These are phyloP conservation scores for Artemisia tridentata DNA, from an alignment of 129 eudicot genomes.

Conservation along the genomic window DNA sequence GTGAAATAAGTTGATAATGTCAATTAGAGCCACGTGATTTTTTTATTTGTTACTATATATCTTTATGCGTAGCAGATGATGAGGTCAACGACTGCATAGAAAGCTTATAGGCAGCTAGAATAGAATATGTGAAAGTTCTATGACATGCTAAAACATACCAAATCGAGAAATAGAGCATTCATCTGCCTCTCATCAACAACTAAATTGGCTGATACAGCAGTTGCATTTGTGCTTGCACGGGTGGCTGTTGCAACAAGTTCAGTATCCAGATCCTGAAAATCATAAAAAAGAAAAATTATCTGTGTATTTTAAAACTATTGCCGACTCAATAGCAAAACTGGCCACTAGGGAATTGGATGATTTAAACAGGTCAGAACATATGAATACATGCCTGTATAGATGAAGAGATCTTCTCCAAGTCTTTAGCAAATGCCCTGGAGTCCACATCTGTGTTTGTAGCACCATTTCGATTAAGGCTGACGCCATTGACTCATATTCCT, in stretches of 20 bases:
- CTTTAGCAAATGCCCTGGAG: conserved; percentile 78
- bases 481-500: conserved; percentile 91
- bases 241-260: conserved; percentile 85
- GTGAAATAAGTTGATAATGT: neutral
- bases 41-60: neutral
- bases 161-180: conserved; percentile 93
- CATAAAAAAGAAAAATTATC: neutral
- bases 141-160: conserved; percentile 50
- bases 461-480: conserved; percentile 89
- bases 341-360: neutral
- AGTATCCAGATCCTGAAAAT: conserved; percentile 81
- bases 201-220: conserved; percentile 85
- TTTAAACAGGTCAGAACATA: neutral
- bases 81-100: neutral
- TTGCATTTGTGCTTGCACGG: conserved; percentile 67
- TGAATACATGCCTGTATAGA: conserved; percentile 64
- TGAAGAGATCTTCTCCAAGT: conserved; percentile 87
- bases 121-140: neutral
- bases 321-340: neutral
- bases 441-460: conserved; percentile 82
- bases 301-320: neutral
- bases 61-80: neutral
- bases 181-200: conserved; percentile 92
- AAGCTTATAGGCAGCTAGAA: neutral
- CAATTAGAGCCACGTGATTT: neutral